Conservation (phyloP, 2,329 filamentous ascomycete species). For the Eutypa lata region DNA sequence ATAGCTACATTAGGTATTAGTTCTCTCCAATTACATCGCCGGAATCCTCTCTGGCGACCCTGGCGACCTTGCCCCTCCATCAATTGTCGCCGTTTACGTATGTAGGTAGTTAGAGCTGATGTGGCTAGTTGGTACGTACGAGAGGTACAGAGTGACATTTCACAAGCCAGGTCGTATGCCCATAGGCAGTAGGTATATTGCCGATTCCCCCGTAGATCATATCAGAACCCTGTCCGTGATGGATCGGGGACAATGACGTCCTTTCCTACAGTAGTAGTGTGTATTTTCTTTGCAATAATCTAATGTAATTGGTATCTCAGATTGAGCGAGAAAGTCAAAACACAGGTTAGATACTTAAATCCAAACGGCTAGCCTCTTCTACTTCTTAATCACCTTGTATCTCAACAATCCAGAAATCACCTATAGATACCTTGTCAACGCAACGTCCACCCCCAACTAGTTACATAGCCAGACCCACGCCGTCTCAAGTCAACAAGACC, state of each 20-base stretch:
- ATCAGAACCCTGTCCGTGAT: neutral
- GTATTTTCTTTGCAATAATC: no score
- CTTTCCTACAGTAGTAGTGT: neutral
- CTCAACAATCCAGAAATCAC: neutral
- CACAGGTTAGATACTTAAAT: no score
- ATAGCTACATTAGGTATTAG: neutral
- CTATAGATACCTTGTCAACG: no score
- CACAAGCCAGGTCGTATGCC: neutral
- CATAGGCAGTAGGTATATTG: neutral
- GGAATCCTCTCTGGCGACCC: neutral
- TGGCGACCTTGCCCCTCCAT: neutral
- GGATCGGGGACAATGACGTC: neutral
- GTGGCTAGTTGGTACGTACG: neutral
- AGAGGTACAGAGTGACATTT: neutral
- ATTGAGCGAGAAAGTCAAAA: no score
- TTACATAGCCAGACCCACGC: neutral
- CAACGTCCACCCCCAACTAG: no score
- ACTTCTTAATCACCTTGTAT: neutral
- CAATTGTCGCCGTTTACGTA: neutral
- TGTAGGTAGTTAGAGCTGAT: no score
- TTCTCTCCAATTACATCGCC: neutral
- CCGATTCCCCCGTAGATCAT: neutral
- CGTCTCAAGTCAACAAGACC: neutral
- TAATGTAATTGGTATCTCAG: no score
- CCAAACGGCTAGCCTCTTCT: no score